These are phyloP conservation scores for Rostrohypoxylon terebratum DNA, from an alignment of 495 filamentous ascomycete genomes.

Conservation along the genomic window DNA sequence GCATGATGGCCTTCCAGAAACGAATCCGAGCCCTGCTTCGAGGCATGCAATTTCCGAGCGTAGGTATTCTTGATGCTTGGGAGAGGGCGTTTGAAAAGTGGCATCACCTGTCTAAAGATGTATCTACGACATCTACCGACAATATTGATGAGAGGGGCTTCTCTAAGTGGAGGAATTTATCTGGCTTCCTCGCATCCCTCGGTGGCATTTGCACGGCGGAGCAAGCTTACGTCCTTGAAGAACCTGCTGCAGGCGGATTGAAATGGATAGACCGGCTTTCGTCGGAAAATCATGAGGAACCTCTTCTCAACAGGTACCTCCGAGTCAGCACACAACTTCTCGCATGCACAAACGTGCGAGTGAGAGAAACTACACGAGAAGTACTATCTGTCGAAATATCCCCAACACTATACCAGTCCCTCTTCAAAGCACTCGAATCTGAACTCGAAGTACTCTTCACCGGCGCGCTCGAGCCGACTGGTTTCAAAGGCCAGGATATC, in stretches of 20 bases:
- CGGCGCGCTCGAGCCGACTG: slow-evolving; percentile 60
- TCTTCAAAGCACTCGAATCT: slow-evolving; percentile 70
- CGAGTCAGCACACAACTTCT: slow-evolving; percentile 71
- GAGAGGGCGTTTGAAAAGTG: slow-evolving; percentile 71
- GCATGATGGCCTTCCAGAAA: slow-evolving; percentile 74
- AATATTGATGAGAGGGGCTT: slow-evolving; percentile 65
- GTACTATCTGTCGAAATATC: slow-evolving; percentile 70
- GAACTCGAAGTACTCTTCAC: slow-evolving; percentile 70
- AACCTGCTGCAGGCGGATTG: slow-evolving; percentile 66
- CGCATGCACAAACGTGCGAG: slow-evolving; percentile 69
- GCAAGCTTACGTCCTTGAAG: slow-evolving; percentile 64
- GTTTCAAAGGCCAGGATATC: slow-evolving; percentile 63
- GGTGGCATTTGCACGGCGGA: slow-evolving; percentile 75
- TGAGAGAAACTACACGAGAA: slow-evolving; percentile 72
- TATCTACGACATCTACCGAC: slow-evolving; percentile 61
- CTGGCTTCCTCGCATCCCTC: slow-evolving; percentile 72
- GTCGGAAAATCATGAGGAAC: slow-evolving; percentile 67
- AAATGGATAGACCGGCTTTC: slow-evolving; percentile 72
- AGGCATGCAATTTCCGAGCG: slow-evolving; percentile 69
- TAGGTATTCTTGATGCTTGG: slow-evolving; percentile 72
- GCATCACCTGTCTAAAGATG: slow-evolving; percentile 69
- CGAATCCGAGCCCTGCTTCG: slow-evolving; percentile 66
- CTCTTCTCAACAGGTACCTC: slow-evolving; percentile 69
- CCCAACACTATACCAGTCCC: slow-evolving; percentile 66
- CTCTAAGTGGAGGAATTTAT: slow-evolving; percentile 74